These are phyloP conservation scores for Phaeosphaeriaceae sp. DNA, from an alignment of 2,329 filamentous ascomycete genomes.

Conservation along the genomic window DNA sequence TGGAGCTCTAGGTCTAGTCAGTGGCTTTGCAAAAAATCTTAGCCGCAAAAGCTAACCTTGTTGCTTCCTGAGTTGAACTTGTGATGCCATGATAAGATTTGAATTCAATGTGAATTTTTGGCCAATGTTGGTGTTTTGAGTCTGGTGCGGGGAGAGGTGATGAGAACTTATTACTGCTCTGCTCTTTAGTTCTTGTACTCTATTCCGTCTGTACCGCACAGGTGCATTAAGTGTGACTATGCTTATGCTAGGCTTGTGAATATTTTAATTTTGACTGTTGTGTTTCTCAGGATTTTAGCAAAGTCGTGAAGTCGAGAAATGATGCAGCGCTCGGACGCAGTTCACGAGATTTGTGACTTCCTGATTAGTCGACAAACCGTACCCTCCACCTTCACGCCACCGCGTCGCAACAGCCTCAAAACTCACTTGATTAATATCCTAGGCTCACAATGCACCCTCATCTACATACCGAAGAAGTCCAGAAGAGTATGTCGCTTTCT, in stretches of 20 bases:
- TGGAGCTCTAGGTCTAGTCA: slow-evolving; percentile 69
- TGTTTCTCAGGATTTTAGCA: slow-evolving; percentile 1
- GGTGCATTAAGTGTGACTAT: background rate
- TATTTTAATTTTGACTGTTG: background rate
- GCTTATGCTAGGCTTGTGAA: background rate
- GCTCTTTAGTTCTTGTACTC: too few relatives aligned
- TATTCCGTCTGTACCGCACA: too few relatives aligned
- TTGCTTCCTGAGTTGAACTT: slow-evolving; percentile 71
- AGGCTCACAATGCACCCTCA: slow-evolving; percentile 86
- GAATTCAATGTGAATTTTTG: background rate
- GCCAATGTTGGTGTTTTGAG: background rate
- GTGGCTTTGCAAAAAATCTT: background rate
- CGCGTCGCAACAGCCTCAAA: background rate
- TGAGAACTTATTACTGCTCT: background rate
- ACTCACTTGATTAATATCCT: background rate
- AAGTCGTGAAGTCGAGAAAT: slow-evolving; percentile 7
- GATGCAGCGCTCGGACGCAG: slow-evolving; percentile 27
- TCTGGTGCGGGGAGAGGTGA: slow-evolving; percentile 30
- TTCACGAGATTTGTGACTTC: slow-evolving; percentile 34
- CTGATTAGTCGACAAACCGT: slow-evolving; percentile 17
- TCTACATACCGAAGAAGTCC: slow-evolving; percentile 88
- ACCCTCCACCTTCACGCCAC: slow-evolving; percentile 17
- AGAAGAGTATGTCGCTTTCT: slow-evolving; percentile 64
- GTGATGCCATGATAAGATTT: slow-evolving; percentile 53
- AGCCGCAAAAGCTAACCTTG: slow-evolving; percentile 72